Evolutionary conservation across 371 early-diverging fungal genomes (phyloP).

Genomic region (Choanephora cucurbitarum): DNA sequence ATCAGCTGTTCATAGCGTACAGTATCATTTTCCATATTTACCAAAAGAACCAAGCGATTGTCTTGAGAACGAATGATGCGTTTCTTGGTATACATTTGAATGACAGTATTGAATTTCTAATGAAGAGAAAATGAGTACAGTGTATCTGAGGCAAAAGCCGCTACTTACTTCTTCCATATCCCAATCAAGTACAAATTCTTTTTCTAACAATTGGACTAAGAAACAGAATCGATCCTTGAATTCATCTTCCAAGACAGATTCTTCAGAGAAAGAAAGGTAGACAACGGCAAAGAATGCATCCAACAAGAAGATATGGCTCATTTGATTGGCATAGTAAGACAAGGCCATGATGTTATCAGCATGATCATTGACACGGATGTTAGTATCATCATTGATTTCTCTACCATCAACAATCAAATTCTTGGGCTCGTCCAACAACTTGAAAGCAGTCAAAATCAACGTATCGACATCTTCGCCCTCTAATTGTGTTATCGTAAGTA

Average conservation of each 20-base stretch:
- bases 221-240: slow-evolving; percentile 52
- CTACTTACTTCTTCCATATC: slow-evolving; percentile 41
- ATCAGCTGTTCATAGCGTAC: slow-evolving; percentile 45
- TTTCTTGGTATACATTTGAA: slow-evolving; percentile 26
- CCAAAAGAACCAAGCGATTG: slow-evolving; percentile 22
- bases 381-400: slow-evolving; percentile 50
- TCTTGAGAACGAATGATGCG: slow-evolving; percentile 27
- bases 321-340: slow-evolving; percentile 54
- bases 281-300: slow-evolving; percentile 53
- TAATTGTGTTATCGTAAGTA: not conserved
- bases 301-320: slow-evolving; percentile 40
- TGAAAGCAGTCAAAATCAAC: slow-evolving; percentile 40
- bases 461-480: slow-evolving; percentile 52
- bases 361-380: slow-evolving; percentile 52
- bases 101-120: slow-evolving; percentile 33
- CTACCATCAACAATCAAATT: slow-evolving; percentile 53
- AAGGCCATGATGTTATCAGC: slow-evolving; percentile 55
- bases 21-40: slow-evolving; percentile 40
- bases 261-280: slow-evolving; percentile 45
- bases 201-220: slow-evolving; percentile 47
- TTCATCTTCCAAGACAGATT: slow-evolving; percentile 40
- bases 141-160: no score
- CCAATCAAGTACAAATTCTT: slow-evolving; percentile 48
- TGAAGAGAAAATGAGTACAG: not conserved
- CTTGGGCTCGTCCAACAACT: slow-evolving; percentile 42